Conservation (phyloP, 148 eudicot species). For the Chenopodium formosanum region DNA sequence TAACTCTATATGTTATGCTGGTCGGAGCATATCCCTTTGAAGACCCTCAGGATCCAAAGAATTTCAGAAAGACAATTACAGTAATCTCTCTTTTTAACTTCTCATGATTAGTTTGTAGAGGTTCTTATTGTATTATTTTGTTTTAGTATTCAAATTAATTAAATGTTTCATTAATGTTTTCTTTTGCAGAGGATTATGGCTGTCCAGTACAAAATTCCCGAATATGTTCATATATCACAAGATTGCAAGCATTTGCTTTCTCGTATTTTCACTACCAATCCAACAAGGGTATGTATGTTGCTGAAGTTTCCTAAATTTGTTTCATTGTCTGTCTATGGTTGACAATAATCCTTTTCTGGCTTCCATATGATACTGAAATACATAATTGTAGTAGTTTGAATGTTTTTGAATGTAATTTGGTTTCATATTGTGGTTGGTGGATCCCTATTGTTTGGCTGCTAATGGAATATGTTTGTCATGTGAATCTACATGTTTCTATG, state of each 20-base stretch:
- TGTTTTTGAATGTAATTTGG: background rate
- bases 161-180: background rate
- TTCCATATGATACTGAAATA: background rate
- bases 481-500: background rate
- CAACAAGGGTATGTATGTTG: slow-evolving; percentile 48
- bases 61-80: slow-evolving; percentile 70
- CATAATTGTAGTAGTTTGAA: background rate
- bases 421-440: background rate
- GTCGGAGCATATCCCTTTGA: slow-evolving; percentile 90
- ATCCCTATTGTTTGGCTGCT: background rate
- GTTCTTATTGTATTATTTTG: background rate
- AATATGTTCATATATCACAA: slow-evolving; percentile 75
- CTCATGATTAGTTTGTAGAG: background rate
- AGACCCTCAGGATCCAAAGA: slow-evolving; percentile 74
- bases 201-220: slow-evolving; percentile 75
- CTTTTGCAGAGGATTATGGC: slow-evolving; percentile 66
- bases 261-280: slow-evolving; percentile 57
- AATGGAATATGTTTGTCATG: background rate
- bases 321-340: background rate
- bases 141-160: background rate
- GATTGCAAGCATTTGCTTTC: slow-evolving; percentile 73
- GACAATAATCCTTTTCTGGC: background rate
- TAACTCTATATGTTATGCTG: slow-evolving; percentile 81
- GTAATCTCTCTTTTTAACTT: slow-evolving; percentile 29
- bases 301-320: background rate